Evolutionary conservation across 179 eudicot genomes (phyloP).

Genomic region (Patellifolia procumbens): DNA sequence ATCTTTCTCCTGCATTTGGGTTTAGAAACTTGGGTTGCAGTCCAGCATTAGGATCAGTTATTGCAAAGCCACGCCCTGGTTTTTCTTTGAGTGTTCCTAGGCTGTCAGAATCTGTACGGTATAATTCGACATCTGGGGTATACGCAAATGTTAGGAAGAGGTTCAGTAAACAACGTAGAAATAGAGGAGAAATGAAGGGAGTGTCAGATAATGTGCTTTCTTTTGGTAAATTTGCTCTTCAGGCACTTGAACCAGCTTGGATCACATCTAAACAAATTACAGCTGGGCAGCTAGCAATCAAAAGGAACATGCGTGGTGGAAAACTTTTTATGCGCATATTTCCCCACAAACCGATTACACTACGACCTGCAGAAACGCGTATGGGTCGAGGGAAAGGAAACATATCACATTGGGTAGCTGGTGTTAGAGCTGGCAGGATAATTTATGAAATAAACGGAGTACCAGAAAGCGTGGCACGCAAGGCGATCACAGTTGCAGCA

Average conservation of each 20-base stretch:
- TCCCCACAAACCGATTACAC: conserved; percentile 36
- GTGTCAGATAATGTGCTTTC: conserved; percentile 26
- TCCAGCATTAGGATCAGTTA: conserved; percentile 33
- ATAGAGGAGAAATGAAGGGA: conserved; percentile 38
- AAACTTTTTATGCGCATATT: conserved; percentile 33
- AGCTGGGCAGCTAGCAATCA: conserved; percentile 39
- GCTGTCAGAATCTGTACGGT: conserved; percentile 34
- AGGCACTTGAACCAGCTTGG: conserved; percentile 37
- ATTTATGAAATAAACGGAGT: conserved; percentile 46
- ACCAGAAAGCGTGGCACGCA: conserved; percentile 38
- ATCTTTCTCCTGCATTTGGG: conserved; percentile 28
- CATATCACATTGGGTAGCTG: conserved; percentile 37
- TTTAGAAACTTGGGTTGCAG: conserved; percentile 27
- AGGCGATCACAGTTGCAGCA: conserved; percentile 42
- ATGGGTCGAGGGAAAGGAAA: conserved; percentile 55
- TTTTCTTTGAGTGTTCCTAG: conserved; percentile 31
- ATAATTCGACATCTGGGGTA: conserved; percentile 46
- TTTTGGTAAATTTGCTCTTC: conserved; percentile 36
- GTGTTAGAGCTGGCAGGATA: conserved; percentile 37
- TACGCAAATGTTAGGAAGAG: conserved; percentile 29
- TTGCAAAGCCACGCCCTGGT: conserved; percentile 31
- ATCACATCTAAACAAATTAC: conserved; percentile 32
- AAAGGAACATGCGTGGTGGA: conserved; percentile 37
- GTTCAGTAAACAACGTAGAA: conserved; percentile 33
- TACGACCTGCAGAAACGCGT: conserved; percentile 41